A percentile compares a stretch with the other conserved stretches of the same genome.
Conservation (phyloP, 345 rosid genomes). For the Alliaria petiolata region DNA sequence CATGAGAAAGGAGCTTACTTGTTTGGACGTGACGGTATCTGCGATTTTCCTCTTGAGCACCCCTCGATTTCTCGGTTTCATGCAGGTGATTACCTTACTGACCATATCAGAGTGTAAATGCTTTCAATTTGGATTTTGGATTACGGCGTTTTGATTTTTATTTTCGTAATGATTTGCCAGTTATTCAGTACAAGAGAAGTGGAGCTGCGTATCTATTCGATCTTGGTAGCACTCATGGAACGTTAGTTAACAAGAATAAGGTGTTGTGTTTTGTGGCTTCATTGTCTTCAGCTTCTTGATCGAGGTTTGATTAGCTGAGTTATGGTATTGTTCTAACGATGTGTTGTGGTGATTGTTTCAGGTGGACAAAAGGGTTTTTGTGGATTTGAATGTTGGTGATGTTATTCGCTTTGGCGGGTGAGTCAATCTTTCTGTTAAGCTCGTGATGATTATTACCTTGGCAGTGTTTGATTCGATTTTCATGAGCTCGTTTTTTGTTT, state of each 20-base stretch:
- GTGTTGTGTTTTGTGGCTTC: slow-evolving; percentile 30
- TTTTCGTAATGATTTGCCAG: slow-evolving; percentile 37
- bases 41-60: slow-evolving; percentile 89
- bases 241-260: slow-evolving; percentile 71
- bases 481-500: slow-evolving; percentile 5
- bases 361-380: slow-evolving; percentile 63
- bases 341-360: slow-evolving; percentile 31
- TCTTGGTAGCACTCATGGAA: slow-evolving; percentile 86
- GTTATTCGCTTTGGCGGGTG: slow-evolving; percentile 92
- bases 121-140: background rate
- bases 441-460: background rate
- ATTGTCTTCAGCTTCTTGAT: background rate
- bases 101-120: background rate
- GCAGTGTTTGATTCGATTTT: background rate
- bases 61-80: slow-evolving; percentile 91
- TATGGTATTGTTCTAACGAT: background rate
- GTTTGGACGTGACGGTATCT: slow-evolving; percentile 88
- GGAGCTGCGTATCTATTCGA: slow-evolving; percentile 85
- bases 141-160: background rate
- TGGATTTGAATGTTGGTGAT: slow-evolving; percentile 83
- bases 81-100: slow-evolving; percentile 53
- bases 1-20: slow-evolving; percentile 84
- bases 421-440: slow-evolving; percentile 31
- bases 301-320: background rate
- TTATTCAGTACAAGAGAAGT: slow-evolving; percentile 77